Evolutionary conservation across 176 grass and related monocot genomes (phyloP), one percentile per base, ranked within the genome.

Genomic region (Oryza longistaminata): DNA sequence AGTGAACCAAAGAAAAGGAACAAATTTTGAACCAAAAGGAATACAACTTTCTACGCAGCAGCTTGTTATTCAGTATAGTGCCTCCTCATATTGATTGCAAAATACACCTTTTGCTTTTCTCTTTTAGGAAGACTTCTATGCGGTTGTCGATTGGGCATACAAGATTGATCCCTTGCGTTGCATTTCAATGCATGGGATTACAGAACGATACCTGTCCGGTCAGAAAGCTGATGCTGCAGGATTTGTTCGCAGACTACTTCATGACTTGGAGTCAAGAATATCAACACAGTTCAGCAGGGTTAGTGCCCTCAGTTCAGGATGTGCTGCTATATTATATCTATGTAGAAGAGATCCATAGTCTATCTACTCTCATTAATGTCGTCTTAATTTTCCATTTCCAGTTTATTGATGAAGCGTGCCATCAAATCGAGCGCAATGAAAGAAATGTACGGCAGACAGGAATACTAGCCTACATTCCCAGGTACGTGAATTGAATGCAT

Each of bases 211-310:
- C 84, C 91, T 99, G 80, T 99, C 96, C 83, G 93, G 93, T 71
- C 96, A 99, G 87, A 99, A 99, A 99, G 91, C 93, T 75, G 96
- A 99, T 89, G 93, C 96, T 74, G 93, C 96, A 67, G 90, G 96
- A 82, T 99, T 99, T 79, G 96, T 99, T 50, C 91, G 91, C 17
- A 93, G 96, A 81, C 69, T 99, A 40, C 93, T 99, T 65, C 86
- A 99, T 88, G 96, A 99, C 80, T 88, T 99, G 86, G 86, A 95
- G 77, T 90, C 90, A 46, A 96, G 92, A 90, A 96, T 99, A 92
- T 93, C 93, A 82, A 26, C 52, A 74, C 96, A 99, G 68, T 99
- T 99, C 71, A 84, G 89, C 87, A 93, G 88, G 93, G 96, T 99
- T 76, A 85, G 93, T 90, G 50, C 16, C 83, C 65, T 42, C 39